phyloP scores from a whole-genome alignment of 1,284 basidiomycete genomes.

The Ustilago lituana region DNA sequence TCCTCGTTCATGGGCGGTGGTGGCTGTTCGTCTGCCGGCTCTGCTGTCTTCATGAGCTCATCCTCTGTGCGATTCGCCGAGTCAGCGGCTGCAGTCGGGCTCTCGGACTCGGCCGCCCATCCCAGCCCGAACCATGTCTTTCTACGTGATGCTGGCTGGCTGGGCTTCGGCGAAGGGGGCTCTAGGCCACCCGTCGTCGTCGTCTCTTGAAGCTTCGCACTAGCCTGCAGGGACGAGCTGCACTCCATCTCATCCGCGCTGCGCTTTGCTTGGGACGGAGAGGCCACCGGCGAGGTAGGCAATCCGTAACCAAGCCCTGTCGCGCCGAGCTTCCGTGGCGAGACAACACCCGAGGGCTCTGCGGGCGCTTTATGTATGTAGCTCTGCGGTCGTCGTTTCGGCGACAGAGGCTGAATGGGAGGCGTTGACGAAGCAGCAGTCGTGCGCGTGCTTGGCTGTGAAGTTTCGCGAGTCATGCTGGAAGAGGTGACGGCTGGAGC shows the following conservation, averaged over 20 bases:
- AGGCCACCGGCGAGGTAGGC: slow-evolving; percentile 11
- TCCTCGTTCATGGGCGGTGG: slow-evolving; percentile 52
- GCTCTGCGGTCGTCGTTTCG: slow-evolving; percentile 25
- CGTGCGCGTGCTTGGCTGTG: neutral
- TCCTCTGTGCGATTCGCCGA: neutral
- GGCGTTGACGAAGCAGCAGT: slow-evolving; percentile 3
- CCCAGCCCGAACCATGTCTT: slow-evolving; percentile 48
- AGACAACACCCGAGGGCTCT: slow-evolving; percentile 21
- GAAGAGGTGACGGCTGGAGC: neutral
- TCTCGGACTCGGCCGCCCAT: slow-evolving; percentile 2
- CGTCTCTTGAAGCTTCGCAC: slow-evolving; percentile 4
- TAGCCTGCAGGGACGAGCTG: slow-evolving; percentile 9
- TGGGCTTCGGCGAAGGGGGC: slow-evolving; percentile 5
- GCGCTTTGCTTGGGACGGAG: slow-evolving; percentile 21
- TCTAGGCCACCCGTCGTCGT: neutral
- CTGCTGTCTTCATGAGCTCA: neutral
- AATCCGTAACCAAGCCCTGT: slow-evolving; percentile 19
- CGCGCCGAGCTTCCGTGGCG: slow-evolving; percentile 21
- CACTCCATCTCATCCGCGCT: slow-evolving; percentile 40
- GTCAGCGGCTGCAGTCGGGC: neutral
- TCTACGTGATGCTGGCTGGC: slow-evolving; percentile 19
- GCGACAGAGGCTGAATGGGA: slow-evolving; percentile 17
- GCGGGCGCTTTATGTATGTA: slow-evolving; percentile 28
- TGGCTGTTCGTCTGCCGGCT: slow-evolving; percentile 5
- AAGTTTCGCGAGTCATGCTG: neutral